A percentile compares a stretch with the other conserved stretches of the same genome.
phyloP scores from a whole-genome alignment of 2,329 filamentous ascomycete genomes.

The Talaromyces sp. region DNA sequence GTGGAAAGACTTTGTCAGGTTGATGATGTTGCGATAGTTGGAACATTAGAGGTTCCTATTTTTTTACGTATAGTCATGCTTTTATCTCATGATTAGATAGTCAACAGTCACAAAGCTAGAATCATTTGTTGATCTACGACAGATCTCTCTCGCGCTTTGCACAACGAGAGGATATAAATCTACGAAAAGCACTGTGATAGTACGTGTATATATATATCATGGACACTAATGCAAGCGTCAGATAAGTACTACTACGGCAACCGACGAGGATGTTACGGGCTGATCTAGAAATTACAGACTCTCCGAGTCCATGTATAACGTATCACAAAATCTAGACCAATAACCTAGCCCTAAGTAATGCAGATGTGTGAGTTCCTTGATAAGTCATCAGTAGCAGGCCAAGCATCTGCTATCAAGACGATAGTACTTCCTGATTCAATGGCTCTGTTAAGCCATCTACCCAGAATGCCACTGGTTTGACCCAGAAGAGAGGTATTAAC shows the following conservation, averaged over 20 bases:
- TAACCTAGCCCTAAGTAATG: too few relatives aligned
- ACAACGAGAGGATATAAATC: too few relatives aligned
- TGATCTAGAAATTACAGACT: neutral
- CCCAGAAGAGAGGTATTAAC: too few relatives aligned
- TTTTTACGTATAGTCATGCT: neutral
- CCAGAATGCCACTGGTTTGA: too few relatives aligned
- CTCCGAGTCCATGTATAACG: neutral
- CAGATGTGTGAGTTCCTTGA: too few relatives aligned
- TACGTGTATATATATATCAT: neutral
- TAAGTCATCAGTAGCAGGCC: too few relatives aligned
- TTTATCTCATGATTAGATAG: neutral
- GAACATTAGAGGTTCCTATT: neutral
- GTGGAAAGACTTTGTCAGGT: slow-evolving; percentile 5
- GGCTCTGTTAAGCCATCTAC: too few relatives aligned
- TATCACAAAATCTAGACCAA: neutral
- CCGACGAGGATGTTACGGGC: neutral
- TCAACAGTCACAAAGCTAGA: neutral
- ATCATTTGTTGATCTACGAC: neutral
- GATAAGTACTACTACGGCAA: neutral
- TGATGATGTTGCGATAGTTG: neutral
- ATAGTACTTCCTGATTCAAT: too few relatives aligned
- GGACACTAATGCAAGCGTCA: neutral
- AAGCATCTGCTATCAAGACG: too few relatives aligned
- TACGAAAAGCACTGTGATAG: neutral
- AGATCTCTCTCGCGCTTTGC: neutral